Conservation (phyloP, 2,329 filamentous ascomycete genomes). For the Camptophora hylomeconis region DNA sequence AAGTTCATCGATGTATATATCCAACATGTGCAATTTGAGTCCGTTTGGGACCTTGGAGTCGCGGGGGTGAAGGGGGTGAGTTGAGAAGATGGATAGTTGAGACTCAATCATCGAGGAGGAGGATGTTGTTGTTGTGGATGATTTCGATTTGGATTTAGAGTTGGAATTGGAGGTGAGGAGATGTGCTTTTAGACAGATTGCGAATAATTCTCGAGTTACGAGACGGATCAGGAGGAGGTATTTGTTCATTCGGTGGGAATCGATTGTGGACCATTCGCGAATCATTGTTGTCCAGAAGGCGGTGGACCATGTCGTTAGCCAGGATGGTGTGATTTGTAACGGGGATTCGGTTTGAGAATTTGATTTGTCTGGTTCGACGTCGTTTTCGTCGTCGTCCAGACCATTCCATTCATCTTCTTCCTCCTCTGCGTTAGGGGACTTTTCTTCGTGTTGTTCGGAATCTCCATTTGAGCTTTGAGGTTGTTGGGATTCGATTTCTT, state of each 20-base stretch:
- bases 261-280: conserved; percentile 56
- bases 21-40: conserved; percentile 70
- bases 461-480: neutral
- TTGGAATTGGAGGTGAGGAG: conserved; percentile 9
- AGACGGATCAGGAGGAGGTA: conserved; percentile 74
- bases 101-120: conserved; percentile 13
- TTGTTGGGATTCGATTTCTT: conserved; percentile 1
- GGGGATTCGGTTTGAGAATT: neutral
- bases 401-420: conserved; percentile 5
- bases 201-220: conserved; percentile 13
- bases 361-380: neutral
- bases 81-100: conserved; percentile 27
- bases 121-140: conserved; percentile 14
- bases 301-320: conserved; percentile 10
- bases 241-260: conserved; percentile 77
- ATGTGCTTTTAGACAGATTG: conserved; percentile 16
- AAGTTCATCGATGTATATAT: conserved; percentile 88
- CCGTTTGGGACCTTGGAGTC: conserved; percentile 60
- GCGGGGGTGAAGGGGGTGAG: conserved; percentile 21
- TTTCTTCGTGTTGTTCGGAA: neutral
- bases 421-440: neutral
- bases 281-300: conserved; percentile 62
- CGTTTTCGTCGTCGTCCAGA: neutral
- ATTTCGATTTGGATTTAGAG: conserved; percentile 15
- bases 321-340: conserved; percentile 3